Evolutionary conservation across 129 eudicot species (phyloP), one percentile per base, ranked within the genome.

Genomic region (Flaveria bidentis): DNA sequence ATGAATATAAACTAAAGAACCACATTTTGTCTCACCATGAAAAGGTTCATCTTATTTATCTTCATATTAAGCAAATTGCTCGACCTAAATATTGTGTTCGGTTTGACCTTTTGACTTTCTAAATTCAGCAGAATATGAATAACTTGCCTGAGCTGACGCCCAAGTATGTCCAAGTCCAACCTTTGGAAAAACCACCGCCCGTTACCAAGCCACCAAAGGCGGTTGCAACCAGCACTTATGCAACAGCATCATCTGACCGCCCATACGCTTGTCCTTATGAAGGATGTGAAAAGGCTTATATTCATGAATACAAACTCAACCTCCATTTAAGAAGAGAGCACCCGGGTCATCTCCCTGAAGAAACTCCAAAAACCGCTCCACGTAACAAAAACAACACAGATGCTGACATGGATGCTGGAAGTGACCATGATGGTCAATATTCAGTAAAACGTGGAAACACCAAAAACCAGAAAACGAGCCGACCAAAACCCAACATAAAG

Each of bases 231-330:
- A 18, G 88, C 63, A 72, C 78, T 65, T 78, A 85, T 56, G 88
- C 87, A 50, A 72, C 93, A 17, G 85, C 88, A 49, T 80, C 98
- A 65, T 76, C 88, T 2, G 93, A 94, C 72, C 96, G 98, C 14
- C 98, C 98, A 3, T 91, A 88, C 44, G 79, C 87, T 16, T 94
- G 98, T 49, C 98, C 97, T 1, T 94, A 91, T 20, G 93, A 88
- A 72, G 93, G 97, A 65, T 94, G 98, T 45, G 92, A 89, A 57
- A 94, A 94, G 77, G 96, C 96, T 58, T 94, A 94, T 78, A 94
- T 91, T 56, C 98, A 94, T 73, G 98, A 94, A 78, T 94, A 94
- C 90, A 94, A 94, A 73, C 93, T 94, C 6, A 94, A 94, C 77
- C 97, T 94, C 69, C 98, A 94, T 83, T 79, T 94, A 50, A 91